A percentile compares a stretch with the other conserved stretches of the same genome.
phyloP scores from a whole-genome alignment of 139 green algal genomes.

The Micromonas pusilla region DNA sequence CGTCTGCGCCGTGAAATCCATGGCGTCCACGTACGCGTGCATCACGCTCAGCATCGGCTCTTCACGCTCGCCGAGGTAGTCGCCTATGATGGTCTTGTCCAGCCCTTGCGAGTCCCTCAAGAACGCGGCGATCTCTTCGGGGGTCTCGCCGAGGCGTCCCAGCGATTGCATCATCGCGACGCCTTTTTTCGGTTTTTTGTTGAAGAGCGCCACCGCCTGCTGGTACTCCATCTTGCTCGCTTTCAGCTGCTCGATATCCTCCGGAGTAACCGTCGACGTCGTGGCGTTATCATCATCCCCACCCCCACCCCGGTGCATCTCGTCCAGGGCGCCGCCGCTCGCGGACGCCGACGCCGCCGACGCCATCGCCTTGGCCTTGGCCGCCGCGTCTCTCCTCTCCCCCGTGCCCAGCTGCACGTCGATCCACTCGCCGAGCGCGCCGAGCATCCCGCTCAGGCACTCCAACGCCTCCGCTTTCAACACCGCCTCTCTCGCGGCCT shows the following conservation, averaged over 20 bases:
- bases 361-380: too few species aligned
- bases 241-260: neutral
- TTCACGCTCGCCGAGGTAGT: slow-evolving; percentile 94
- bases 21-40: slow-evolving; percentile 90
- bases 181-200: slow-evolving; percentile 94
- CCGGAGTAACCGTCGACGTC: neutral
- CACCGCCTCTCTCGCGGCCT: slow-evolving; percentile 2
- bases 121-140: slow-evolving; percentile 67
- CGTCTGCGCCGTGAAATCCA: slow-evolving; percentile 75
- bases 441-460: slow-evolving; percentile 3
- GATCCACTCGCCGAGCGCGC: slow-evolving; percentile 1
- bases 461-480: slow-evolving; percentile 13
- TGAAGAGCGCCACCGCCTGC: slow-evolving; percentile 88
- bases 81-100: slow-evolving; percentile 88
- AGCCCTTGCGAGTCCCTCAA: slow-evolving; percentile 58
- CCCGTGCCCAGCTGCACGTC: neutral
- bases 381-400: neutral
- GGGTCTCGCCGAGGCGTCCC: slow-evolving; percentile 64
- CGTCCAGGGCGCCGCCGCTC: too few species aligned
- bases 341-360: too few species aligned
- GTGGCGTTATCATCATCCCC: neutral
- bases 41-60: slow-evolving; percentile 88
- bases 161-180: slow-evolving; percentile 64
- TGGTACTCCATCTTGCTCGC: slow-evolving; percentile 39
- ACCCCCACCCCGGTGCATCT: too few species aligned